Conservation (phyloP, 345 rosid species). For the Salix udensis region DNA sequence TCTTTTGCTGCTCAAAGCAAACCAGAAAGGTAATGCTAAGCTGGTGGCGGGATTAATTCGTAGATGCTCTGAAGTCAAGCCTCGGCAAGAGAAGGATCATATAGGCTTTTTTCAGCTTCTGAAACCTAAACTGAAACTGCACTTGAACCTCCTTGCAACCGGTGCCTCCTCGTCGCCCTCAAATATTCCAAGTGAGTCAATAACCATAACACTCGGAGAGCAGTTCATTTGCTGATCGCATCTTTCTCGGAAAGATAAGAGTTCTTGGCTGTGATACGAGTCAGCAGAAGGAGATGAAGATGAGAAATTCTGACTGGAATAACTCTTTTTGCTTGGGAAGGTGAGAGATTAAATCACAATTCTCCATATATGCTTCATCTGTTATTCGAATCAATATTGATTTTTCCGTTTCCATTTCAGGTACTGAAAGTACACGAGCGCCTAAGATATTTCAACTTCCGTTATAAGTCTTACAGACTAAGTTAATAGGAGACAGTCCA, state of each 20-base stretch:
- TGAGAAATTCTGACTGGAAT: background rate
- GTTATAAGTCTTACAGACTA: background rate
- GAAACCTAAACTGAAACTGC: background rate
- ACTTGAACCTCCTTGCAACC: background rate
- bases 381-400: constrained; percentile 2
- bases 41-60: constrained; percentile 21
- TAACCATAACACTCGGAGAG: background rate
- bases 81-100: background rate
- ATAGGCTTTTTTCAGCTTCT: background rate
- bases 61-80: constrained; percentile 19
- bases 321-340: background rate
- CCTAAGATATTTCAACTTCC: background rate
- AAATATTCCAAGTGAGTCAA: background rate
- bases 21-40: constrained; percentile 18
- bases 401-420: constrained; percentile 1
- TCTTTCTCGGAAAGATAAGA: constrained; percentile 19
- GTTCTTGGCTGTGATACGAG: background rate
- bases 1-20: constrained; percentile 13
- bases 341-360: background rate
- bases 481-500: background rate
- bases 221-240: background rate
- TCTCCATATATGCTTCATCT: background rate
- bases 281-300: background rate
- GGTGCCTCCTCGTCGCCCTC: background rate
- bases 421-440: background rate